phyloP scores from a whole-genome alignment of 2,329 filamentous ascomycete genomes.

The Colletotrichum phormii region DNA sequence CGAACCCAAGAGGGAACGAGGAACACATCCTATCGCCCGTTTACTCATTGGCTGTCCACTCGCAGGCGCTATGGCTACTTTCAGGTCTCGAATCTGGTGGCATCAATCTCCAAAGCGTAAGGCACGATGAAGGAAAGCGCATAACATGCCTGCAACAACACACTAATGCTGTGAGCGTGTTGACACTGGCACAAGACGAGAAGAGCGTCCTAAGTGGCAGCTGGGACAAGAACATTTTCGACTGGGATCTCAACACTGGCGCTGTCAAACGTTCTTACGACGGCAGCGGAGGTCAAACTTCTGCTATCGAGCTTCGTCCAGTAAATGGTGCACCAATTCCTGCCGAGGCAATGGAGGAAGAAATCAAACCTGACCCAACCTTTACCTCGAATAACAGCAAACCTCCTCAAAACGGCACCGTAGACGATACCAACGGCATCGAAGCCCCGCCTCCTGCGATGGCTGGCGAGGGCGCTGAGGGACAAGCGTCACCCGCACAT shows the following conservation, averaged over 20 bases:
- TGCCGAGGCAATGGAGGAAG: conserved; percentile 73
- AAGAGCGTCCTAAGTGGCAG: conserved; percentile 89
- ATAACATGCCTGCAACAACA: conserved; percentile 86
- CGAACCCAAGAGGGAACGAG: conserved; percentile 57
- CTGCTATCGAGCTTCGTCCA: conserved; percentile 86
- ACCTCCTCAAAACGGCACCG: conserved; percentile 65
- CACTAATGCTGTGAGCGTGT: conserved; percentile 89
- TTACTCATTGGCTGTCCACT: conserved; percentile 92
- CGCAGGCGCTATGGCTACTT: conserved; percentile 89
- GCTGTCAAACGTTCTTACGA: conserved; percentile 80
- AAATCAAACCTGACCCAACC: conserved; percentile 68
- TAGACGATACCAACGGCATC: conserved; percentile 35
- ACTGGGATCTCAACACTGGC: conserved; percentile 95
- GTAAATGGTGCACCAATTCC: conserved; percentile 81
- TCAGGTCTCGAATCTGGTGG: conserved; percentile 90
- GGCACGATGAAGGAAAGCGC: conserved; percentile 93
- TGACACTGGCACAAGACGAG: conserved; percentile 87
- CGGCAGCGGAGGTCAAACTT: conserved; percentile 85
- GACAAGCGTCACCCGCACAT: conserved; percentile 75
- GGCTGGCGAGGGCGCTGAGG: conserved; percentile 64
- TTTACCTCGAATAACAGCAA: conserved; percentile 81
- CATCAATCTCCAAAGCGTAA: conserved; percentile 92
- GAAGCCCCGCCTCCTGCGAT: conserved; percentile 37
- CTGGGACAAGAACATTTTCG: conserved; percentile 94
- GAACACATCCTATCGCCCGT: conserved; percentile 84